Conservation (phyloP, 257 asterid genomes). For the Paulownia fortunei region DNA sequence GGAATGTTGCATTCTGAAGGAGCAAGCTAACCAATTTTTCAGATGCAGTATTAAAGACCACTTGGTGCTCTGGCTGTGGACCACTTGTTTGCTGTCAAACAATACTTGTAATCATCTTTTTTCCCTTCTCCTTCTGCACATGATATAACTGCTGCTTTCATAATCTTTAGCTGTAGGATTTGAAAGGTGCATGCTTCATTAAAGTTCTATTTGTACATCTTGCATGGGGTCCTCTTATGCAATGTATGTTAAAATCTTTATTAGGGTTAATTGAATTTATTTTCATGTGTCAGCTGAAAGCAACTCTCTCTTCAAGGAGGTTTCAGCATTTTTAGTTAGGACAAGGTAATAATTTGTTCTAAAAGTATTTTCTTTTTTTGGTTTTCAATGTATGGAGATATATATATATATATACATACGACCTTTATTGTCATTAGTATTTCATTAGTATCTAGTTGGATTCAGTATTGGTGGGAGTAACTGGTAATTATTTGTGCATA, state of each 20-base stretch:
- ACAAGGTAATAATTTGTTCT: no score
- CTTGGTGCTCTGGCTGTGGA: background rate
- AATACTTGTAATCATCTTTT: constrained; percentile 15
- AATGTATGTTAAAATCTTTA: constrained; percentile 28
- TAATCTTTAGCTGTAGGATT: constrained; percentile 5
- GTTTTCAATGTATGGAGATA: no score
- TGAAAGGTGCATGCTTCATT: constrained; percentile 39
- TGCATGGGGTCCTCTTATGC: constrained; percentile 26
- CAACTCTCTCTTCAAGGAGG: background rate
- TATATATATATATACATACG: no score
- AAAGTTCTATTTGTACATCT: constrained; percentile 1
- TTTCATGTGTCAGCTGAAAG: constrained; percentile 7
- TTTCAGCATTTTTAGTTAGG: background rate
- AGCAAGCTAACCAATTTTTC: constrained; percentile 2
- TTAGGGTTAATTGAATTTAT: constrained; percentile 10
- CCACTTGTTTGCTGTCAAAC: constrained; percentile 30
- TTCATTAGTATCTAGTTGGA: no score
- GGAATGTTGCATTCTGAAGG: background rate
- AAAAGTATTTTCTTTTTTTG: no score
- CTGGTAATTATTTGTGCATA: no score
- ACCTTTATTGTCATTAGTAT: no score
- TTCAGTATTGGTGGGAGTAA: no score
- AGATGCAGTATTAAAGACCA: constrained; percentile 14
- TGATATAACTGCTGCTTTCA: constrained; percentile 20
- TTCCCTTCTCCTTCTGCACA: constrained; percentile 2